Evolutionary conservation across 116 monocot genomes (phyloP).

Genomic region (Trichopus zeylanicus): DNA sequence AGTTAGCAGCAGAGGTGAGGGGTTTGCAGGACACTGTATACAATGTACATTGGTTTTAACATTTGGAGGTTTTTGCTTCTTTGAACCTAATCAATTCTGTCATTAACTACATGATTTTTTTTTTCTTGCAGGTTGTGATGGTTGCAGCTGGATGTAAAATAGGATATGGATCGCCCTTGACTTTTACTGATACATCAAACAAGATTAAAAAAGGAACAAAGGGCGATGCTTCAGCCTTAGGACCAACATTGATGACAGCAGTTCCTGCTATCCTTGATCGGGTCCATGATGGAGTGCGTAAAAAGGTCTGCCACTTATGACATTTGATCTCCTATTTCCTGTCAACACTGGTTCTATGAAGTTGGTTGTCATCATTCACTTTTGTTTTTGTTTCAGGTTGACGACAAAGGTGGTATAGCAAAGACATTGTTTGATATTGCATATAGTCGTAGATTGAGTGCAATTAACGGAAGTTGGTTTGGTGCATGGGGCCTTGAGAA

Average conservation of each 20-base stretch:
- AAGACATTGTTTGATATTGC: constrained; percentile 78
- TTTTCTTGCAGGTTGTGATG: constrained; percentile 58
- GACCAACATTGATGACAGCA: constrained; percentile 80
- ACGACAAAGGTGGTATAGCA: constrained; percentile 76
- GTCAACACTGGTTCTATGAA: not conserved
- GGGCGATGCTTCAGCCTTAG: constrained; percentile 82
- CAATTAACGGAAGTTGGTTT: constrained; percentile 96
- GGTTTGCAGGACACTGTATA: no score
- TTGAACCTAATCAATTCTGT: no score
- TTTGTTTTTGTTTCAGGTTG: constrained; percentile 45
- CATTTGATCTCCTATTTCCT: not conserved
- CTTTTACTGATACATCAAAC: constrained; percentile 96
- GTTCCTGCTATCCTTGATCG: constrained; percentile 97
- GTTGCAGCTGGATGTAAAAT: constrained; percentile 68
- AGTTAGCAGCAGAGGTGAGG: constrained; percentile 46
- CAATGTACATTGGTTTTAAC: no score
- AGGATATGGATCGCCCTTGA: constrained; percentile 92
- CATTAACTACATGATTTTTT: not conserved
- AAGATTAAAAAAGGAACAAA: constrained; percentile 93
- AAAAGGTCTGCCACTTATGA: constrained; percentile 45
- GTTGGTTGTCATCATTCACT: not conserved
- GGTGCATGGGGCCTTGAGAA: constrained; percentile 95
- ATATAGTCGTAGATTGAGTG: constrained; percentile 69
- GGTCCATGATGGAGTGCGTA: constrained; percentile 86
- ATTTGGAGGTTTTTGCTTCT: no score